Conservation (phyloP, 2,329 filamentous ascomycete species). For the Colletotrichum ledebouriae region DNA sequence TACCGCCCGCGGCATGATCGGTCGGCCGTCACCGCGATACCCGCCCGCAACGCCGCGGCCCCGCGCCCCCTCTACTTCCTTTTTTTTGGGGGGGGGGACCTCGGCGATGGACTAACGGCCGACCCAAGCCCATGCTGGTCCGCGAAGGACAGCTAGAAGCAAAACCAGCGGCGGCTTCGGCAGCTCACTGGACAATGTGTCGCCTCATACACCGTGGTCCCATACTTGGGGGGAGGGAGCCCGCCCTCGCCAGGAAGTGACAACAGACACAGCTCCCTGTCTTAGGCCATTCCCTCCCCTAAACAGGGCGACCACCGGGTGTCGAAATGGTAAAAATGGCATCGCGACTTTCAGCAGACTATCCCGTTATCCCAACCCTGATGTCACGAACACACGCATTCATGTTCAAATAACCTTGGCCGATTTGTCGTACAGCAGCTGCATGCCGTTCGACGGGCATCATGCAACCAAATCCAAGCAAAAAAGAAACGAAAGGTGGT, state of each 20-base stretch:
- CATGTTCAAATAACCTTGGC: neutral
- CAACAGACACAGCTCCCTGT: constrained; percentile 29
- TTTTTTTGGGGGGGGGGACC: no score
- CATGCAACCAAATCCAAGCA: constrained; percentile 9
- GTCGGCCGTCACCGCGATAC: constrained; percentile 21
- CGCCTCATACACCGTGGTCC: constrained; percentile 21
- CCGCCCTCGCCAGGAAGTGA: constrained; percentile 46
- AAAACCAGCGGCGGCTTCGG: constrained; percentile 12
- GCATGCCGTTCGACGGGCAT: constrained; percentile 17
- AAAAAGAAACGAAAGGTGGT: constrained; percentile 1
- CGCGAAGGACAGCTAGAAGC: neutral
- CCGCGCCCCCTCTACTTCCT: no score
- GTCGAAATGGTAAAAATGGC: constrained; percentile 38
- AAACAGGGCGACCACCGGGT: constrained; percentile 33
- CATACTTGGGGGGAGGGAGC: neutral
- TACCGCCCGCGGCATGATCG: constrained; percentile 36
- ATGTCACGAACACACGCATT: constrained; percentile 11
- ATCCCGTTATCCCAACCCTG: constrained; percentile 11
- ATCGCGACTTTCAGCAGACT: constrained; percentile 12
- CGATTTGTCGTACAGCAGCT: constrained; percentile 9
- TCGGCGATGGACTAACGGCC: constrained; percentile 9
- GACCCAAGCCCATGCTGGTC: constrained; percentile 13
- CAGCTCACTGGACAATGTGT: constrained; percentile 18
- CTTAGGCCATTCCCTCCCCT: constrained; percentile 21
- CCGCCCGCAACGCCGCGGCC: no score